Evolutionary conservation across 2,329 filamentous ascomycete species (phyloP), one percentile per base, ranked within the genome.

Genomic region (Xylariaceae sp.): DNA sequence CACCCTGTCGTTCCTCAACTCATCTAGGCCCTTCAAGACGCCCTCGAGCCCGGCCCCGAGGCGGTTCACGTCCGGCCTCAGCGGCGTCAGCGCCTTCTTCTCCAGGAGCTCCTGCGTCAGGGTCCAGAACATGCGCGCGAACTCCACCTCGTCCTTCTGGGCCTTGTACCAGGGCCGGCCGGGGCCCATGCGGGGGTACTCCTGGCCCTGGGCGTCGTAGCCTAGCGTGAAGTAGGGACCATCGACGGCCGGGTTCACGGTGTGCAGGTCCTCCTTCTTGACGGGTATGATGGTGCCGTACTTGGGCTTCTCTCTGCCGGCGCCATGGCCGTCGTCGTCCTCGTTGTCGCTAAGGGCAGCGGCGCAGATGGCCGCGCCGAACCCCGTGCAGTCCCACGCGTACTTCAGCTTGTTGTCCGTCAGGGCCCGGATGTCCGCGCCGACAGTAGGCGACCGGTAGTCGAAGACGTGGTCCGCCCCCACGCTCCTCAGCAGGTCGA

Each of bases 201-300:
- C 28, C 43, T 67, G 64, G 15, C 66, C 68, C 3, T 69, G 43
- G 4, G 59, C 57, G 3, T 63, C 64, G 48, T 70, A 72, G 1
- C 53, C 65, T 2, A 71, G 38, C 1, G 65, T 66, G 9, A 37
- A 30, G 6, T 46, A 43, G 4, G 52, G 50, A 5, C 48, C 51
- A 8, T 57, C 45, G 11, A 62, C 51, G 16, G 59, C 61, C 14
- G 61, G 55, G 47, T 70, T 68, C 26, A 46, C 27, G 8, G 13
- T 17, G 9, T 41, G 38, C 15, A 52, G 34, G 2, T 37, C 19
- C 23, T 44, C 35, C 8, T 40, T 35, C 38, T 40, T 27, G 12
- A 44, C 36, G 15, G 37, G 37, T 26, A 47, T 44, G 38, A 48
- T 48, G 18, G 33, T 24, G 0, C 3, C 35, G 35, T 29, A 39